Evolutionary conservation across 1,139 yeast genomes (phyloP).

Genomic region (Protomyces inouyei): DNA sequence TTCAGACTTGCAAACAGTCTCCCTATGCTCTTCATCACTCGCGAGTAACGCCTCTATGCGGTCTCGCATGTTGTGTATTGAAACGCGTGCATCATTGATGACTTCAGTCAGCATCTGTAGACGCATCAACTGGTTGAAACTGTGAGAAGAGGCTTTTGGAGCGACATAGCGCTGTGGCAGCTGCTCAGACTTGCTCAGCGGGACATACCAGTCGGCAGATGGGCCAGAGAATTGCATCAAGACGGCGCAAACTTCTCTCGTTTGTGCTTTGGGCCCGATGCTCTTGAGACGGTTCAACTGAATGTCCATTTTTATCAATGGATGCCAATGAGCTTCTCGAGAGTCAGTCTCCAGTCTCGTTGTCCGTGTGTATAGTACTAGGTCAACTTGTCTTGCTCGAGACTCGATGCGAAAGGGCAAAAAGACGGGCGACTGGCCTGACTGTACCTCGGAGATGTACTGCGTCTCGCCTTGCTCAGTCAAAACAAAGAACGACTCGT

Average conservation of each 20-base stretch:
- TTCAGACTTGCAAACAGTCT: neutral
- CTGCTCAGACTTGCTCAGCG: neutral
- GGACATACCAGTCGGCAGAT: slow-evolving; percentile 11
- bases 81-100: slow-evolving; percentile 16
- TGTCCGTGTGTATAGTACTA: neutral
- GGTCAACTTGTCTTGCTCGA: neutral
- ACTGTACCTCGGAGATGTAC: slow-evolving; percentile 14
- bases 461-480: neutral
- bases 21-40: neutral
- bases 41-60: neutral
- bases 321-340: neutral
- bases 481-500: slow-evolving; percentile 9
- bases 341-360: neutral
- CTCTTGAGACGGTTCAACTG: neutral
- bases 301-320: neutral
- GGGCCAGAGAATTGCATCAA: neutral
- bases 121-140: slow-evolving; percentile 11
- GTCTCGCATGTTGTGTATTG: neutral
- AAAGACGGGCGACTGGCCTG: neutral
- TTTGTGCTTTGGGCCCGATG: neutral
- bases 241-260: neutral
- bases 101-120: slow-evolving; percentile 12
- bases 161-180: neutral
- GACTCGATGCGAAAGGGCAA: slow-evolving; percentile 4
- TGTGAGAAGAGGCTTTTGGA: slow-evolving; percentile 1